These are phyloP conservation scores for Arabidopsis lyrata DNA, from an alignment of 441 rosid species.

Conservation along the genomic window DNA sequence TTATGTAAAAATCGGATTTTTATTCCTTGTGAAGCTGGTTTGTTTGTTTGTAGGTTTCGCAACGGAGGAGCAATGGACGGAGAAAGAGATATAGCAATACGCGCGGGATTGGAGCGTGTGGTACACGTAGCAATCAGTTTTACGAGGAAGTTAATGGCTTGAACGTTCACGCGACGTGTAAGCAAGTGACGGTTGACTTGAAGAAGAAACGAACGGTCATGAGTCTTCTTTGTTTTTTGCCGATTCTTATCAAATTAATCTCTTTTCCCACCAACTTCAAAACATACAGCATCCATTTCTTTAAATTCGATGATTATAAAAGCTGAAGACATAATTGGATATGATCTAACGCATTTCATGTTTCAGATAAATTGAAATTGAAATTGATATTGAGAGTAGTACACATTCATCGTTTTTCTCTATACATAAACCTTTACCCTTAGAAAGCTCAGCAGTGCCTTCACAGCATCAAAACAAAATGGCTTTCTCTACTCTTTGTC, in stretches of 20 bases:
- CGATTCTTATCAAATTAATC: background rate
- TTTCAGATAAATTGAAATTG: too few species aligned
- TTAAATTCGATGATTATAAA: too few species aligned
- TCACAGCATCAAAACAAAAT: constrained; percentile 29
- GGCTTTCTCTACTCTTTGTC: constrained; percentile 23
- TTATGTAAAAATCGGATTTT: constrained; percentile 2
- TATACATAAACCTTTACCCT: constrained; percentile 17
- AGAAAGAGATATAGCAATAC: constrained; percentile 11
- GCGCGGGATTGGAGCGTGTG: constrained; percentile 8
- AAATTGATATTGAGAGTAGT: constrained; percentile 19
- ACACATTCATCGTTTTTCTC: constrained; percentile 9
- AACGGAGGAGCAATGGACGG: constrained; percentile 40
- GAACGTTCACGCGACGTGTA: constrained; percentile 40
- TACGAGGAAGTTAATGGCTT: constrained; percentile 22
- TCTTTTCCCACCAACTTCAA: constrained; percentile 33
- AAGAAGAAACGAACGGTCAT: constrained; percentile 37
- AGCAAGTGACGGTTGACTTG: constrained; percentile 42
- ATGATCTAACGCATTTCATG: too few species aligned
- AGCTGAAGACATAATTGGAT: too few species aligned
- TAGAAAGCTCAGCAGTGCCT: constrained; percentile 24
- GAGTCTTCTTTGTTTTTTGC: constrained; percentile 29
- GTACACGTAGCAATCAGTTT: constrained; percentile 16
- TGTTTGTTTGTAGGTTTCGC: constrained; percentile 31
- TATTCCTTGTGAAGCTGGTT: too few species aligned
- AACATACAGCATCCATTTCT: too few species aligned